Percentiles rank a stretch among this genome's conserved stretches.
phyloP scores from a whole-genome alignment of 192 early-diverging fungal genomes.

The Backusella liffmaniae region DNA sequence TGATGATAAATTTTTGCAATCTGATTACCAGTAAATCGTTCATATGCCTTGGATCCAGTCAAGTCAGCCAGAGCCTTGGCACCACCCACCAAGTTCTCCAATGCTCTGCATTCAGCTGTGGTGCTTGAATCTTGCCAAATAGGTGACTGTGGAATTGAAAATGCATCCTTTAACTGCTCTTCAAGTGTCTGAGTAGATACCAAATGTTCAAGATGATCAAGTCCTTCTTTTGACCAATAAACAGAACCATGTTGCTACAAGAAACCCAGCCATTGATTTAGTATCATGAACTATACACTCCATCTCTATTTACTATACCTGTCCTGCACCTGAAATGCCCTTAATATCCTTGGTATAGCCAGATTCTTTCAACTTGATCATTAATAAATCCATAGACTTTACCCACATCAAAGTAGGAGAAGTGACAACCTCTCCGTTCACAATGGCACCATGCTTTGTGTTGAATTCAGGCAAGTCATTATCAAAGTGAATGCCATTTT shows the following conservation, averaged over 20 bases:
- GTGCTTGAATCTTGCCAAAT: conserved; percentile 88
- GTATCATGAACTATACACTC: background rate
- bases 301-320: conserved; percentile 31
- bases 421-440: conserved; percentile 49
- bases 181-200: conserved; percentile 33
- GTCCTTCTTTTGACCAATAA: conserved; percentile 63
- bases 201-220: conserved; percentile 42
- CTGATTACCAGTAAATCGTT: conserved; percentile 80
- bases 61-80: conserved; percentile 56
- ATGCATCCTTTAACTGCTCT: conserved; percentile 53
- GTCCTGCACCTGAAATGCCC: conserved; percentile 70
- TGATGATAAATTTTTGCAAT: conserved; percentile 58
- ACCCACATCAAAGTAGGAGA: conserved; percentile 80
- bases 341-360: conserved; percentile 31
- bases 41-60: conserved; percentile 77
- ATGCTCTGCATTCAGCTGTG: conserved; percentile 50
- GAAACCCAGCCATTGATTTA: background rate
- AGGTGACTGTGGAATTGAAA: conserved; percentile 63
- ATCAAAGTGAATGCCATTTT: conserved; percentile 61
- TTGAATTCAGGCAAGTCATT: conserved; percentile 58
- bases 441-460: conserved; percentile 47
- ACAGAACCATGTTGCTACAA: conserved; percentile 83
- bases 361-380: conserved; percentile 42
- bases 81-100: conserved; percentile 67
- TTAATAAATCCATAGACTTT: conserved; percentile 64